Evolutionary conservation across 495 filamentous ascomycete genomes (phyloP).

Genomic region (Chaetomium tenue): DNA sequence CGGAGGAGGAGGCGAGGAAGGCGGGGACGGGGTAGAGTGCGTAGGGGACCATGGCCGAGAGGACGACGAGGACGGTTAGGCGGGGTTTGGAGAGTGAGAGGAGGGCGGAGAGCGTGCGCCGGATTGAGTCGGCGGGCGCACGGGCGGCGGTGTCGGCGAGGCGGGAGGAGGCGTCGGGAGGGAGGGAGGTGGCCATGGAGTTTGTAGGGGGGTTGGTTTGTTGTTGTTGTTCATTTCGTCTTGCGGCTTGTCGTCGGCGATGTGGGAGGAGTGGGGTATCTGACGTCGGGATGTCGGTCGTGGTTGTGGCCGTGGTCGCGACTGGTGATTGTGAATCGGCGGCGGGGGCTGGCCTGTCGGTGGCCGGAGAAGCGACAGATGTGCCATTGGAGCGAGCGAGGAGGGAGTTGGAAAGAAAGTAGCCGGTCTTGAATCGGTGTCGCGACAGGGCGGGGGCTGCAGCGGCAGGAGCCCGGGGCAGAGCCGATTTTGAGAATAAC

Average conservation of each 20-base stretch:
- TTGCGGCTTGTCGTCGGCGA: conserved; percentile 42
- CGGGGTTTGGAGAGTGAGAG: conserved; percentile 93
- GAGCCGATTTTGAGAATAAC: conserved; percentile 31
- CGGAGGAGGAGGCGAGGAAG: conserved; percentile 60
- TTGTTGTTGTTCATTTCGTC: conserved; percentile 24
- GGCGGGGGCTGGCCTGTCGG: conserved; percentile 14
- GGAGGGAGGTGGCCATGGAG: conserved; percentile 45
- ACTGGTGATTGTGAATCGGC: neutral
- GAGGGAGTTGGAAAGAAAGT: conserved; percentile 44
- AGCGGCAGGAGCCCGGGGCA: conserved; percentile 23
- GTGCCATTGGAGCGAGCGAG: conserved; percentile 34
- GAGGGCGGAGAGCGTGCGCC: conserved; percentile 75
- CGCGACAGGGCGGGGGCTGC: conserved; percentile 16
- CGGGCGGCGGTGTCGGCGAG: conserved; percentile 69
- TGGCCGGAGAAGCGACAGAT: conserved; percentile 18
- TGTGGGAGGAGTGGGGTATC: conserved; percentile 40
- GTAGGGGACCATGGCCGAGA: conserved; percentile 89
- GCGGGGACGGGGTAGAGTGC: conserved; percentile 85
- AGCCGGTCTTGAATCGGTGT: conserved; percentile 38
- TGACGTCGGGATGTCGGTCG: conserved; percentile 13
- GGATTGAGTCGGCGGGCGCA: conserved; percentile 65
- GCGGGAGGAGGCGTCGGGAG: conserved; percentile 79
- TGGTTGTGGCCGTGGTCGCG: neutral
- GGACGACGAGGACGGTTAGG: conserved; percentile 84
- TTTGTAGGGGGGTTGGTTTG: conserved; percentile 9